Base-by-base conservation (phyloP, 768 basidiomycete genomes). In the Boletus sp. region DNA sequence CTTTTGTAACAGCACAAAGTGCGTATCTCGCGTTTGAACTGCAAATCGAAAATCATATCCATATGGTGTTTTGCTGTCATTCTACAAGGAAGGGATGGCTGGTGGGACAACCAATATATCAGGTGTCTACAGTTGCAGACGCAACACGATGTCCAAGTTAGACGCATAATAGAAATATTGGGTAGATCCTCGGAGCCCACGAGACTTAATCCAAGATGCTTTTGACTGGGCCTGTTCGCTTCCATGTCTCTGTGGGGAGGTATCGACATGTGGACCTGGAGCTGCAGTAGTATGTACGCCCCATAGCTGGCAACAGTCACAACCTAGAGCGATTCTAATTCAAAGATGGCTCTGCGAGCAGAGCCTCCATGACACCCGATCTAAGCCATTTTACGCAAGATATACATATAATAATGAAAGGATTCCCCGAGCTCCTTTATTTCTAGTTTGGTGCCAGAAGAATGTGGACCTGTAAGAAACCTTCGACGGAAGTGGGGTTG, bases 401-500 rank as follows among this genome's bases (percentile, higher is more conserved):
- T 80, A 66, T 92, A 90, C 58, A 92, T 71, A 64, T 88, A 91
- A 69, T 93, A 92, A 73, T 92, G 90, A 64, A 92, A 91, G 9
- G 81, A 80, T 44, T 90, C 88, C 32, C 90, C 91, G 29, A 93
- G 73, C 58, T 85, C 78, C 53, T 78, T 79, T 50, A 90, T 77
- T 61, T 89, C 83, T 5, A 93, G 73, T 7, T 67, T 79, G 21
- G 88, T 85, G 2, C 73, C 78, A 15, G 78, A 74, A 46, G 77
- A 72, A 47, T 71, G 64, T 1, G 57, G 30, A 30, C 68, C 68
- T 4, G 73, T 77, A 17, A 94, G 72, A 68, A 83, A 91, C 19
- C 82, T 83, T 52, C 77, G 76, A 38, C 92, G 84, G 67, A 94
- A 93, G 66, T 94, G 92, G 1, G 92, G 92, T 66, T 93, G 92